Evolutionary conservation across 495 filamentous ascomycete species (phyloP).

Genomic region (Parathielavia hyrcaniae): DNA sequence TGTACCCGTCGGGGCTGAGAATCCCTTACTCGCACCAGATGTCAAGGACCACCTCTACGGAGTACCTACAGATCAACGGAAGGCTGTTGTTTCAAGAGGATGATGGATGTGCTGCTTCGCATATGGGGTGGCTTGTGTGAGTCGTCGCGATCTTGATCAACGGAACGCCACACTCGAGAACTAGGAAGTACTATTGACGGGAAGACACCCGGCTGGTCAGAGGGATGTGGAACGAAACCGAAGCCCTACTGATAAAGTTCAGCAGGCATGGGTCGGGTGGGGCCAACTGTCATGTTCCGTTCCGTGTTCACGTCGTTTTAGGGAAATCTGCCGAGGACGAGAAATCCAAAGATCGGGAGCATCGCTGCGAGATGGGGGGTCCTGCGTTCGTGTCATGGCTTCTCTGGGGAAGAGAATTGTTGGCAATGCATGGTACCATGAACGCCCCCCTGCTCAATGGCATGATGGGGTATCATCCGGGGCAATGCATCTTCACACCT

Average conservation of each 20-base stretch:
- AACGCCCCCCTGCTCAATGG: not conserved
- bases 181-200: not conserved
- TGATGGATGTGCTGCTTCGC: too few relatives aligned
- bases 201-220: not conserved
- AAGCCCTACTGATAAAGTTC: not conserved
- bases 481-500: slow-evolving; percentile 2
- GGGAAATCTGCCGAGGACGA: not conserved
- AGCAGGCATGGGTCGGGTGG: not conserved
- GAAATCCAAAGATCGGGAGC: too few relatives aligned
- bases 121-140: too few relatives aligned
- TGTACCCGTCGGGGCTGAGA: slow-evolving; percentile 15
- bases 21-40: not conserved
- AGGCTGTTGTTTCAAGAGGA: too few relatives aligned
- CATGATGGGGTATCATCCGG: slow-evolving; percentile 13
- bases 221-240: not conserved
- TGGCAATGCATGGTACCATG: not conserved
- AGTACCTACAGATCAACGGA: too few relatives aligned
- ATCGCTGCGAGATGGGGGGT: not conserved
- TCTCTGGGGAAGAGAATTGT: not conserved
- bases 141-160: slow-evolving; percentile 4
- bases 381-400: not conserved
- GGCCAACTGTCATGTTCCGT: too few relatives aligned
- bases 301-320: not conserved
- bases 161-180: slow-evolving; percentile 8
- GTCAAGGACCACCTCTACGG: too few relatives aligned